phyloP scores from a whole-genome alignment of 208 protist species.

The Trypanosoma melophagium region DNA sequence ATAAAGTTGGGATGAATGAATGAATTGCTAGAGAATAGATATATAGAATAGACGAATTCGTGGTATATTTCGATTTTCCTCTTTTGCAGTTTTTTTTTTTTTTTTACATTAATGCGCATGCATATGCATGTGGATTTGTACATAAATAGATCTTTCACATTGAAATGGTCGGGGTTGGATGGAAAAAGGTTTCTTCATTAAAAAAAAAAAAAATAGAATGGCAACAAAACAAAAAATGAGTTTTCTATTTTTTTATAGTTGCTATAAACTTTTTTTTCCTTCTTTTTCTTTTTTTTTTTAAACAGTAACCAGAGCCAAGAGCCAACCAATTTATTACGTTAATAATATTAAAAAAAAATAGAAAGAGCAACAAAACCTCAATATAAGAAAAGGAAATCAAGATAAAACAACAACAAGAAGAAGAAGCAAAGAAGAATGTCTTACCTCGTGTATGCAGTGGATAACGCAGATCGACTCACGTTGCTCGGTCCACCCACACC shows the following conservation, averaged over 20 bases:
- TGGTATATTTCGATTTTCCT: constrained; percentile 11
- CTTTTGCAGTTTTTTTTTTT: constrained; percentile 11
- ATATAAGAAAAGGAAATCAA: neutral
- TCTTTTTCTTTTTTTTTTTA: too few species aligned
- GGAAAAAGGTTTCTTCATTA: too few species aligned
- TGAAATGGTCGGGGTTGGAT: constrained; percentile 22
- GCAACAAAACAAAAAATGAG: constrained; percentile 3
- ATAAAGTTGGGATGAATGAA: constrained; percentile 3
- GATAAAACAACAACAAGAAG: neutral
- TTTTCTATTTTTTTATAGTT: too few species aligned
- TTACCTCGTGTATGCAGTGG: constrained; percentile 81
- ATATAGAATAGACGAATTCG: too few species aligned
- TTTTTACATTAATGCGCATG: constrained; percentile 13
- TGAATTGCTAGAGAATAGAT: neutral
- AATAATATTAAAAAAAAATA: neutral
- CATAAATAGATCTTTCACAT: too few species aligned
- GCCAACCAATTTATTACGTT: too few species aligned
- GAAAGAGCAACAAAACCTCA: neutral
- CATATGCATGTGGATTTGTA: neutral
- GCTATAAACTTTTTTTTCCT: too few species aligned
- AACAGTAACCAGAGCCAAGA: too few species aligned
- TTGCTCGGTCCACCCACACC: constrained; percentile 63
- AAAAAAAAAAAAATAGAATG: constrained; percentile 9
- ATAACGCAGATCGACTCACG: constrained; percentile 82
- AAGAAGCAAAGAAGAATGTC: constrained; percentile 31